Evolutionary conservation across 78 protist species (phyloP).

Genomic region (Tieghemostelium lacteum): DNA sequence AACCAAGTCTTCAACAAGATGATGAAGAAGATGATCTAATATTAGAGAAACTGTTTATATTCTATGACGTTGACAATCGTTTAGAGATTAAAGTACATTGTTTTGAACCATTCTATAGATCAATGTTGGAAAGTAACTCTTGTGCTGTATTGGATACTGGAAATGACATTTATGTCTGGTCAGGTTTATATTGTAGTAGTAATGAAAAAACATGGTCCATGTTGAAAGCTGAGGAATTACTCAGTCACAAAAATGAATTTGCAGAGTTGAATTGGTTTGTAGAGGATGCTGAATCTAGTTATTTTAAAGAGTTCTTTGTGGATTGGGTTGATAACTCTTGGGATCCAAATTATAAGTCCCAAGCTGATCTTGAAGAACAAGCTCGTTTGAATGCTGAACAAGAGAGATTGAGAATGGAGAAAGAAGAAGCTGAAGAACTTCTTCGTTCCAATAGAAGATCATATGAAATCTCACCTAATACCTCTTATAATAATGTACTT

Average conservation of each 20-base stretch:
- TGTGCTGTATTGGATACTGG: constrained; percentile 71
- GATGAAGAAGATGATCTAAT: not conserved
- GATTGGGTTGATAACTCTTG: constrained; percentile 80
- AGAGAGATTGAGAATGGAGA: constrained; percentile 45
- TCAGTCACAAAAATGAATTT: not conserved
- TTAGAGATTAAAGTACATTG: constrained; percentile 53
- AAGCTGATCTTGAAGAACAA: not conserved
- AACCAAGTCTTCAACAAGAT: not conserved
- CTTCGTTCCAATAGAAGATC: constrained; percentile 19
- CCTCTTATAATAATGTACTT: not conserved
- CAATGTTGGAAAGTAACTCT: constrained; percentile 56
- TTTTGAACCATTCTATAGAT: constrained; percentile 6
- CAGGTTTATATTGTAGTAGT: constrained; percentile 35
- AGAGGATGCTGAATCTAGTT: constrained; percentile 51
- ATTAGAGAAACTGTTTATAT: constrained; percentile 14
- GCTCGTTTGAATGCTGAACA: constrained; percentile 52
- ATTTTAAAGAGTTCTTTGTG: constrained; percentile 68
- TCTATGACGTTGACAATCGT: constrained; percentile 33
- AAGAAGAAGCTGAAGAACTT: constrained; percentile 63
- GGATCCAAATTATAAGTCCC: constrained; percentile 58
- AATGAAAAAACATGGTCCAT: constrained; percentile 81
- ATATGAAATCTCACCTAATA: not conserved
- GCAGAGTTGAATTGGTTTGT: constrained; percentile 57
- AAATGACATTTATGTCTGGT: constrained; percentile 76
- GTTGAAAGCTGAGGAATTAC: constrained; percentile 84